phyloP scores from a whole-genome alignment of 208 protist species.

The Trypanosoma cruzi region DNA sequence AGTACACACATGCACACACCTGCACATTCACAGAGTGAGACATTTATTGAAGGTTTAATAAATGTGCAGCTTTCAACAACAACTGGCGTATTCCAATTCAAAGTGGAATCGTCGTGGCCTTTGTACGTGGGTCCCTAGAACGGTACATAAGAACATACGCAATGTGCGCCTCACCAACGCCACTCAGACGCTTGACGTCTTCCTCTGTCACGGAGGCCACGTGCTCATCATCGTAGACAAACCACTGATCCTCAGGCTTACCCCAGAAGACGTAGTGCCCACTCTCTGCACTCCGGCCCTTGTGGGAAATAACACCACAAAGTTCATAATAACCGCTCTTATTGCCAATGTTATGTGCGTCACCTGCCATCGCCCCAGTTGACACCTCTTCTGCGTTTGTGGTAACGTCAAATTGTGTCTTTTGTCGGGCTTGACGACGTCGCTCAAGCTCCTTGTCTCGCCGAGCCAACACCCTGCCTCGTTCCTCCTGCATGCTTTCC shows the following conservation, averaged over 20 bases:
- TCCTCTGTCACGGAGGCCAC: conserved; percentile 73
- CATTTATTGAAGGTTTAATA: not conserved
- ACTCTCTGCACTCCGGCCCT: conserved; percentile 84
- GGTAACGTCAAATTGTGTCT: conserved; percentile 25
- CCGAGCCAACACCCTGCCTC: conserved; percentile 40
- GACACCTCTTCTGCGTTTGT: conserved; percentile 14
- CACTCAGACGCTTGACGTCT: conserved; percentile 73
- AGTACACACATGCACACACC: not conserved
- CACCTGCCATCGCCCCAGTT: not conserved
- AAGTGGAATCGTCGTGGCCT: conserved; percentile 43
- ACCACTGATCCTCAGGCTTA: conserved; percentile 65
- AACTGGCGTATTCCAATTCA: conserved; percentile 15
- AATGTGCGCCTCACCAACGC: conserved; percentile 80
- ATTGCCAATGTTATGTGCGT: conserved; percentile 30
- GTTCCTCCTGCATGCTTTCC: conserved; percentile 33
- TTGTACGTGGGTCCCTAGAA: conserved; percentile 57
- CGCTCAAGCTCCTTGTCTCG: conserved; percentile 63
- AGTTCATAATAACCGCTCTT: conserved; percentile 90
- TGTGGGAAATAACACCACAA: conserved; percentile 91
- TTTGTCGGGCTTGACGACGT: conserved; percentile 27
- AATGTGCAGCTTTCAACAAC: not conserved
- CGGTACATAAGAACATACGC: conserved; percentile 87
- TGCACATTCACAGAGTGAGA: not conserved
- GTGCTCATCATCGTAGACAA: conserved; percentile 79
- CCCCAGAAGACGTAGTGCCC: conserved; percentile 95